These are phyloP conservation scores for Triticum timopheevii DNA, from an alignment of 176 grass and related monocot species.

Conservation along the genomic window DNA sequence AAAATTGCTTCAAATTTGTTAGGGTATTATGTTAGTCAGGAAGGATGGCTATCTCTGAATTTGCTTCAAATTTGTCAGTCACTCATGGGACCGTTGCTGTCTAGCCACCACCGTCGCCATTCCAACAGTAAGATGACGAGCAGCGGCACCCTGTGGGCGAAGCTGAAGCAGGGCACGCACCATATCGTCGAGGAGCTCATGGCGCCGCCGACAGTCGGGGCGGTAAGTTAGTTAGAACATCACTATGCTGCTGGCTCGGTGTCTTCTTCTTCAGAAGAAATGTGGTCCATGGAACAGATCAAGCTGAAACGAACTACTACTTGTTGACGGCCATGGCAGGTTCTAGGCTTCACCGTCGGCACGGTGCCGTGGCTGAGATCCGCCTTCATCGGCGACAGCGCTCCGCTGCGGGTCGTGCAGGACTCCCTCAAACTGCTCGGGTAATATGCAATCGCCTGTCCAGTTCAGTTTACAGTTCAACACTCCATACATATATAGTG, in stretches of 20 bases:
- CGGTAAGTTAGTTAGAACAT: constrained; percentile 39
- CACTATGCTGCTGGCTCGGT: not conserved
- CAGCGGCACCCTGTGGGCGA: constrained; percentile 38
- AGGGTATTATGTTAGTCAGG: no score
- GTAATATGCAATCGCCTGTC: not conserved
- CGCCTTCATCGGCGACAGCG: constrained; percentile 35
- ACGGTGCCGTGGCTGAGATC: constrained; percentile 52
- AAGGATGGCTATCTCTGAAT: no score
- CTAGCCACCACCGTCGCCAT: not conserved
- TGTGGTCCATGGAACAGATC: no score
- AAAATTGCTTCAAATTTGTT: no score
- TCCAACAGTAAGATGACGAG: not conserved
- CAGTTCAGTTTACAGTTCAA: not conserved
- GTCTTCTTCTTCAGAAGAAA: not conserved
- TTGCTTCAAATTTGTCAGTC: not conserved
- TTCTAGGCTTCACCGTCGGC: constrained; percentile 58
- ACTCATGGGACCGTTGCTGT: constrained; percentile 7
- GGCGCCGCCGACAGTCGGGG: constrained; percentile 54
- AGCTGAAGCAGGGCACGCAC: constrained; percentile 14
- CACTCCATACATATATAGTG: no score
- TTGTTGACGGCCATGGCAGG: constrained; percentile 16
- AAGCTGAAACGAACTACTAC: no score
- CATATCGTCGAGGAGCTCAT: constrained; percentile 45
- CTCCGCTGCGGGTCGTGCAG: constrained; percentile 49
- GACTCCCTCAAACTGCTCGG: constrained; percentile 47